Percentiles rank a stretch among this genome's conserved stretches.
Conservation (phyloP, 2,329 filamentous ascomycete species). For the Aspergillus phoenicis region DNA sequence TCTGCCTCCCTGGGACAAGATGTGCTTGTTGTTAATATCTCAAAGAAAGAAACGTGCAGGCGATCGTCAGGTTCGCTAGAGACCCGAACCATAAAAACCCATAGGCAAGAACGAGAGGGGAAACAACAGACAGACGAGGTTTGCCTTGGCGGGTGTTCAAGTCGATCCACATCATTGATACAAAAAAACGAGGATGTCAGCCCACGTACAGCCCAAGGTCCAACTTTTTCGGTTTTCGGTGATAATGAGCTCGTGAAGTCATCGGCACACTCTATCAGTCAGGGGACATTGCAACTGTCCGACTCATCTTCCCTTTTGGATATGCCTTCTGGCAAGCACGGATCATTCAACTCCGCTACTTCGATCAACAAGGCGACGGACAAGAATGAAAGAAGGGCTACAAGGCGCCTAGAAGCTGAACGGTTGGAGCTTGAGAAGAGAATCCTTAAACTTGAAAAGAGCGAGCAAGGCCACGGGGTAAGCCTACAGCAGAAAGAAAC, state of each 20-base stretch:
- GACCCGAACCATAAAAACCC: not conserved
- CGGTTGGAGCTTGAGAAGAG: conserved; percentile 31
- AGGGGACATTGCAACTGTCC: conserved; percentile 5
- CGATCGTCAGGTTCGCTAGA: conserved; percentile 1
- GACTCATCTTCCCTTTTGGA: conserved; percentile 12
- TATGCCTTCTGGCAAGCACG: conserved; percentile 12
- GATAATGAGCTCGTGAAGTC: conserved; percentile 5
- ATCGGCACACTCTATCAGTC: conserved; percentile 3
- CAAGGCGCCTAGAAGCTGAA: conserved; percentile 36
- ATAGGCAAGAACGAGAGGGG: not conserved
- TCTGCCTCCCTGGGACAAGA: not conserved
- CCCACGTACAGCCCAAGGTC: conserved; percentile 2
- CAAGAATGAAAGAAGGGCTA: conserved; percentile 35
- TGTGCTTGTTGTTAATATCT: conserved; percentile 1
- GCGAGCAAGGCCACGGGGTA: conserved; percentile 19
- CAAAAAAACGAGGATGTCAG: not conserved
- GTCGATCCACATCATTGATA: not conserved
- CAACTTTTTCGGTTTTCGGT: conserved; percentile 2
- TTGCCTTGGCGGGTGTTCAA: not conserved
- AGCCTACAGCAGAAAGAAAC: conserved; percentile 24
- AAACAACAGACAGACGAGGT: not conserved
- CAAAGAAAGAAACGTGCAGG: conserved; percentile 11
- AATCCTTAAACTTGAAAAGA: conserved; percentile 30
- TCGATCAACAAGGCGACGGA: conserved; percentile 22
- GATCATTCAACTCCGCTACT: conserved; percentile 23